phyloP scores from a whole-genome alignment of 2,329 filamentous ascomycete species.

The Fusarium humuli region DNA sequence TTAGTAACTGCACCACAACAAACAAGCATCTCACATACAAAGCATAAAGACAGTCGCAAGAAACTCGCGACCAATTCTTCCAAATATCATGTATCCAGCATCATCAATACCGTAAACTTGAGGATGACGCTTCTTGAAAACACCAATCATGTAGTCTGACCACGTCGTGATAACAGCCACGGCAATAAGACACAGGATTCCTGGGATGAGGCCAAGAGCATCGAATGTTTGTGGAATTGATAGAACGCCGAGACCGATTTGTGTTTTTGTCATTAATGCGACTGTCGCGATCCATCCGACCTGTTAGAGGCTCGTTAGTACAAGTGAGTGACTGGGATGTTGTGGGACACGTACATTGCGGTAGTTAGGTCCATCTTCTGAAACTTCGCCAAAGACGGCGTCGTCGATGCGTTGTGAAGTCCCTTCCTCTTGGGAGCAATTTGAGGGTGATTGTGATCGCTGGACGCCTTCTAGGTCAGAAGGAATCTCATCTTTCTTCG shows the following conservation, averaged over 20 bases:
- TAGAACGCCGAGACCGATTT: constrained; percentile 60
- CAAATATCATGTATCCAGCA: constrained; percentile 62
- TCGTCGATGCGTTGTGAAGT: constrained; percentile 12
- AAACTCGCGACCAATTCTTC: constrained; percentile 57
- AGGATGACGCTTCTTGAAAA: constrained; percentile 63
- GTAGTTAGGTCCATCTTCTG: constrained; percentile 22
- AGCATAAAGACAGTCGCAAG: constrained; percentile 53
- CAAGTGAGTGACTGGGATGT: neutral
- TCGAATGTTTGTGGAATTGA: constrained; percentile 61
- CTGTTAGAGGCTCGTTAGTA: constrained; percentile 34
- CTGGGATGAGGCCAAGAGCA: constrained; percentile 59
- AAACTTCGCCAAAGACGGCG: constrained; percentile 23
- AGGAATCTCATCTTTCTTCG: constrained; percentile 24
- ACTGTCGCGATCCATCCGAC: constrained; percentile 58
- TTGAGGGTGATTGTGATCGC: neutral
- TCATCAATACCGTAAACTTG: constrained; percentile 67
- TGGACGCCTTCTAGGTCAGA: constrained; percentile 11
- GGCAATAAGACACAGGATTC: constrained; percentile 56
- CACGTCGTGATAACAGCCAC: constrained; percentile 54
- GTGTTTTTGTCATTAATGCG: constrained; percentile 60
- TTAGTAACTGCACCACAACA: neutral
- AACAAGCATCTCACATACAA: constrained; percentile 37
- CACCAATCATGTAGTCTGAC: constrained; percentile 55
- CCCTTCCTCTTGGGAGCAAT: neutral
- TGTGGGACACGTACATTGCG: constrained; percentile 6